Evolutionary conservation across 208 protist species (phyloP).

Genomic region (Phytomonas francai): DNA sequence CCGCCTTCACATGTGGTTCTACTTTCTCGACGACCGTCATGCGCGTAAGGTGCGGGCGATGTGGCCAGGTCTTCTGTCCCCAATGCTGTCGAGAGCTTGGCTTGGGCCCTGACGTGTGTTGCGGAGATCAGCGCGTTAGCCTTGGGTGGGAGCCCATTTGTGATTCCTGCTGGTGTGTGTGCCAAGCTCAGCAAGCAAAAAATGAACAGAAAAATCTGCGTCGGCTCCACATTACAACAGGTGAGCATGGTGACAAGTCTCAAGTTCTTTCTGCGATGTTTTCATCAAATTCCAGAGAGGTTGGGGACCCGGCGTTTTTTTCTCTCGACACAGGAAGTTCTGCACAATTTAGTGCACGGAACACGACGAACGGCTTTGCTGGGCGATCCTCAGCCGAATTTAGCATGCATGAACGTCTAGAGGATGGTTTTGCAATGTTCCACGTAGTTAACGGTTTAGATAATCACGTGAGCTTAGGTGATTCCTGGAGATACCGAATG

Average conservation of each 20-base stretch:
- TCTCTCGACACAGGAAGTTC: not conserved
- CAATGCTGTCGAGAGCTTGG: slow-evolving; percentile 42
- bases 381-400: not conserved
- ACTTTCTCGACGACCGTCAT: slow-evolving; percentile 30
- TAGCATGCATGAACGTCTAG: not conserved
- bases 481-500: not conserved
- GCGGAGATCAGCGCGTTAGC: slow-evolving; percentile 19
- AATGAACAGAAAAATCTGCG: slow-evolving; percentile 8
- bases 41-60: slow-evolving; percentile 54
- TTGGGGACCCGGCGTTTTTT: not conserved
- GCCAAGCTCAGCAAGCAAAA: slow-evolving; percentile 15
- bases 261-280: not conserved
- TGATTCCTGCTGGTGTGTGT: slow-evolving; percentile 36
- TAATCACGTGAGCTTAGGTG: not conserved
- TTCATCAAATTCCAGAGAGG: not conserved
- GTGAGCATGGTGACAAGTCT: not conserved
- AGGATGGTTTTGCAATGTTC: not conserved
- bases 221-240: not conserved
- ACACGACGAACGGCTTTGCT: not conserved
- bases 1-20: slow-evolving; percentile 23
- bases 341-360: not conserved
- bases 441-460: not conserved
- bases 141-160: slow-evolving; percentile 65
- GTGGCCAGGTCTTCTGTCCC: slow-evolving; percentile 69
- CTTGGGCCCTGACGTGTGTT: slow-evolving; percentile 30